phyloP scores from a whole-genome alignment of 2,329 filamentous ascomycete genomes.

The Penicillium frequentans region DNA sequence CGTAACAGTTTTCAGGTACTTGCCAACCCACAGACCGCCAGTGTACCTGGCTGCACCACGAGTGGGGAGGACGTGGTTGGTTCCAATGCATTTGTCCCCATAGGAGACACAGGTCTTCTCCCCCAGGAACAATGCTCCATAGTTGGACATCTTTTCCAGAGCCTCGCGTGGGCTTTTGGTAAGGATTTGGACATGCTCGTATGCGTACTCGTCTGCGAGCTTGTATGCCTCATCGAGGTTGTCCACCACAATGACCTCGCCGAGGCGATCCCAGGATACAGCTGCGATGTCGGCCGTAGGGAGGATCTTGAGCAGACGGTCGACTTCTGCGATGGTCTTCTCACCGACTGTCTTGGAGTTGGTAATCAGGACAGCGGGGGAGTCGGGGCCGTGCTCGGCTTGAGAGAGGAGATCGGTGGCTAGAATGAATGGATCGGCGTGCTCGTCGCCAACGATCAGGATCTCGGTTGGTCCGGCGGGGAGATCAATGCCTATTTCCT shows the following conservation, averaged over 20 bases:
- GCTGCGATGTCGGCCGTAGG: conserved; percentile 47
- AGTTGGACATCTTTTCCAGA: conserved; percentile 53
- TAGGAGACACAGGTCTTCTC: conserved; percentile 56
- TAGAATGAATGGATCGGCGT: conserved; percentile 47
- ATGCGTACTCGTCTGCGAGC: conserved; percentile 51
- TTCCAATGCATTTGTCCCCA: conserved; percentile 58
- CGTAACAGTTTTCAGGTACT: conserved; percentile 53
- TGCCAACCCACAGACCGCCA: conserved; percentile 57
- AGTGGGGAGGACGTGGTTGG: conserved; percentile 57
- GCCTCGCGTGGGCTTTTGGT: conserved; percentile 50
- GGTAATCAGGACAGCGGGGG: conserved; percentile 53
- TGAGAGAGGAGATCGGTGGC: conserved; percentile 52
- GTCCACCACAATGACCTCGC: conserved; percentile 49
- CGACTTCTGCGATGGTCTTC: conserved; percentile 39
- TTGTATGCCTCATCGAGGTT: conserved; percentile 44
- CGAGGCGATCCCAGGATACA: conserved; percentile 47
- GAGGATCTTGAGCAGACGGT: conserved; percentile 42
- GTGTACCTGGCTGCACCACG: conserved; percentile 51
- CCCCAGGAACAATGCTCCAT: conserved; percentile 53
- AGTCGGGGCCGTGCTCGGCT: conserved; percentile 55
- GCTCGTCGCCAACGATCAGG: conserved; percentile 51
- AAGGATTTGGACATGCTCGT: conserved; percentile 55
- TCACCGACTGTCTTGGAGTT: conserved; percentile 43
- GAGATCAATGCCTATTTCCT: conserved; percentile 54
- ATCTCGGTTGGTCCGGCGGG: conserved; percentile 57